Evolutionary conservation across 1,284 basidiomycete species (phyloP).

Genomic region (Fomitiporia mediterranea): DNA sequence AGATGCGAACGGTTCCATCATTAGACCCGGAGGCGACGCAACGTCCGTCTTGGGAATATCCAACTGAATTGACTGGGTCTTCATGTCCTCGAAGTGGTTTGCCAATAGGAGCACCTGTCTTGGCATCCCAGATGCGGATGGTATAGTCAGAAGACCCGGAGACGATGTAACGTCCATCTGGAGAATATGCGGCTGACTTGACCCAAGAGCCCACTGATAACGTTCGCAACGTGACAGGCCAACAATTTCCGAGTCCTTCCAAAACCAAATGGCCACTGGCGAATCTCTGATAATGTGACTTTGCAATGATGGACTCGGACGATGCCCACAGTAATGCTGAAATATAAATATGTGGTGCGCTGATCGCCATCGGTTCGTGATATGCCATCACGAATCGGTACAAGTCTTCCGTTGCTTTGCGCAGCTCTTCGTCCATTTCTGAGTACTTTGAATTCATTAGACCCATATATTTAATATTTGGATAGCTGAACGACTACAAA

Average conservation of each 20-base stretch:
- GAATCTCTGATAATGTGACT: neutral
- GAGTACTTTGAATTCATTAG: constrained; percentile 21
- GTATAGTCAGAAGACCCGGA: constrained; percentile 12
- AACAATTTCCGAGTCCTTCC: neutral
- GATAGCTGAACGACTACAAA: constrained; percentile 17
- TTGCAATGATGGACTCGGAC: neutral
- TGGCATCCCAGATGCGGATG: constrained; percentile 12
- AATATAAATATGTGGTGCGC: neutral
- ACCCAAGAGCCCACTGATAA: neutral
- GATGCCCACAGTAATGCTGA: constrained; percentile 1
- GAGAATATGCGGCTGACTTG: constrained; percentile 5
- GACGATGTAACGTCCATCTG: constrained; percentile 6
- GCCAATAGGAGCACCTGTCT: neutral
- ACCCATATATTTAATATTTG: neutral
- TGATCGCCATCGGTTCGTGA: neutral
- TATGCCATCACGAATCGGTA: neutral
- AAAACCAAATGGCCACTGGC: too few relatives aligned
- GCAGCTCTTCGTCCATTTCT: neutral
- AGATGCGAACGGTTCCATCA: constrained; percentile 6
- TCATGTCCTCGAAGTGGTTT: neutral
- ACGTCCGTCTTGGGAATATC: constrained; percentile 11
- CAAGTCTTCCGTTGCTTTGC: neutral
- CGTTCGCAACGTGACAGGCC: neutral
- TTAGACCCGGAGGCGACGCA: constrained; percentile 15
- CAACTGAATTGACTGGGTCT: neutral